phyloP scores from a whole-genome alignment of 768 basidiomycete species.

The Phanerodontia chrysosporium region DNA sequence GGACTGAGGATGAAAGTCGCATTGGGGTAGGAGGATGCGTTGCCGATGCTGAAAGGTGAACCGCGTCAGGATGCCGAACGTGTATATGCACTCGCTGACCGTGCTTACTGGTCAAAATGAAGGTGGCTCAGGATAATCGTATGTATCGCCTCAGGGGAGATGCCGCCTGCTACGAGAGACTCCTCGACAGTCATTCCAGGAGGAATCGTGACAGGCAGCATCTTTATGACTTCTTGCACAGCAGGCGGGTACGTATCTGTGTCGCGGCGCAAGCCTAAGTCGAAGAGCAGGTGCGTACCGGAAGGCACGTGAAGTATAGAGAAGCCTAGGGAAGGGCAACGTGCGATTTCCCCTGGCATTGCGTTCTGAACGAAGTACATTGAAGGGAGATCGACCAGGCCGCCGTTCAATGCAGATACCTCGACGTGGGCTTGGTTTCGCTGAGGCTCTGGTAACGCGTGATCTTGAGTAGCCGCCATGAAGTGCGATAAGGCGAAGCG shows the following conservation, averaged over 20 bases:
- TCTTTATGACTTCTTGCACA: conserved; percentile 14
- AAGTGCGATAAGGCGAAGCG: no score
- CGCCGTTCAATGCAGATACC: conserved; percentile 55
- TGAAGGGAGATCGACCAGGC: conserved; percentile 39
- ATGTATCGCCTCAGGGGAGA: conserved; percentile 36
- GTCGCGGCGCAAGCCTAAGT: conserved; percentile 50
- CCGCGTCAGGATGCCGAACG: neutral
- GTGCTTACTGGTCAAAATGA: conserved; percentile 41
- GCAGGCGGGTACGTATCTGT: neutral
- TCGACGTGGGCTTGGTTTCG: conserved; percentile 45
- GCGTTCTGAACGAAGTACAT: conserved; percentile 27
- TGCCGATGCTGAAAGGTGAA: conserved; percentile 33
- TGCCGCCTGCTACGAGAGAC: conserved; percentile 47
- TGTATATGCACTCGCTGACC: neutral
- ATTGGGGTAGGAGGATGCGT: conserved; percentile 40
- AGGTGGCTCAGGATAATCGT: conserved; percentile 45
- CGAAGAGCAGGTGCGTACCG: conserved; percentile 40
- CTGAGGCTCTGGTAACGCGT: conserved; percentile 34
- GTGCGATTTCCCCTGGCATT: conserved; percentile 10
- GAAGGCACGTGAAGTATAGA: conserved; percentile 43
- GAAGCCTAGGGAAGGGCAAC: conserved; percentile 47
- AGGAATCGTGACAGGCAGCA: conserved; percentile 44
- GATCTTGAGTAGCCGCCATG: no score
- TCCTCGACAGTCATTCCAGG: conserved; percentile 31
- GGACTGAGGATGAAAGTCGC: conserved; percentile 47